A percentile compares a stretch with the other conserved stretches of the same genome.
Conservation (phyloP, 2,329 filamentous ascomycete species). For the Trichoderma endophyticum region DNA sequence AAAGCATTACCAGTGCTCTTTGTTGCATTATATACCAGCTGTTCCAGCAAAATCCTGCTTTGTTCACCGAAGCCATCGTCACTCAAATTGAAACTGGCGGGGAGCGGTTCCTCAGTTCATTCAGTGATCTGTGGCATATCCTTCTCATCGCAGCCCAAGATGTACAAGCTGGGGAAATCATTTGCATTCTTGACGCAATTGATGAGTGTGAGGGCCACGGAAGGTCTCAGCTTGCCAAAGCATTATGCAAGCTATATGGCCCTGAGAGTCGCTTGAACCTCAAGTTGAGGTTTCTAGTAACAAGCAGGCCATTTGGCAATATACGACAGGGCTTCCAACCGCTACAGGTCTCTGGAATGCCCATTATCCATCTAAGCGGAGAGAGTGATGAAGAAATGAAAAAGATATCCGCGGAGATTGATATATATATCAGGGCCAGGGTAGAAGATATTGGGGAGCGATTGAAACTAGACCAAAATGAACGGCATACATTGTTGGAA, state of each 20-base stretch:
- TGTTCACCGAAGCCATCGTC: not conserved
- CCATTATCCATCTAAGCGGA: not conserved
- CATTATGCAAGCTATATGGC: not conserved
- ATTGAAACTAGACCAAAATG: not conserved
- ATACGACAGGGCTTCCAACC: not conserved
- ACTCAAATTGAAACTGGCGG: not conserved
- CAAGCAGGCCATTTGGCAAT: not conserved
- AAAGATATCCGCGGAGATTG: not conserved
- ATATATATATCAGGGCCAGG: not conserved
- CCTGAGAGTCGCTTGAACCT: not conserved
- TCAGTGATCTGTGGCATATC: not conserved
- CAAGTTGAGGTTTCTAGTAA: not conserved
- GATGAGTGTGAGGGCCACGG: not conserved
- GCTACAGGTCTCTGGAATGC: not conserved
- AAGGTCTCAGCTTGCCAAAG: not conserved
- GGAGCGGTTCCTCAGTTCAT: not conserved
- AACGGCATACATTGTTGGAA: not conserved
- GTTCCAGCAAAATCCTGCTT: not conserved
- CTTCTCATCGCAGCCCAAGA: not conserved
- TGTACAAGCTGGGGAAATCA: no score
- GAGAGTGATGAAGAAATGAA: not conserved
- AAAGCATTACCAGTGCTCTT: not conserved
- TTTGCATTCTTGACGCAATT: not conserved
- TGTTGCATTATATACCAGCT: not conserved
- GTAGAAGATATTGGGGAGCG: not conserved